A percentile compares a stretch with the other conserved stretches of the same genome.
Evolutionary conservation across 352 stramenopile genomes (phyloP).

Genomic region (Pseudoperonospora humuli): DNA sequence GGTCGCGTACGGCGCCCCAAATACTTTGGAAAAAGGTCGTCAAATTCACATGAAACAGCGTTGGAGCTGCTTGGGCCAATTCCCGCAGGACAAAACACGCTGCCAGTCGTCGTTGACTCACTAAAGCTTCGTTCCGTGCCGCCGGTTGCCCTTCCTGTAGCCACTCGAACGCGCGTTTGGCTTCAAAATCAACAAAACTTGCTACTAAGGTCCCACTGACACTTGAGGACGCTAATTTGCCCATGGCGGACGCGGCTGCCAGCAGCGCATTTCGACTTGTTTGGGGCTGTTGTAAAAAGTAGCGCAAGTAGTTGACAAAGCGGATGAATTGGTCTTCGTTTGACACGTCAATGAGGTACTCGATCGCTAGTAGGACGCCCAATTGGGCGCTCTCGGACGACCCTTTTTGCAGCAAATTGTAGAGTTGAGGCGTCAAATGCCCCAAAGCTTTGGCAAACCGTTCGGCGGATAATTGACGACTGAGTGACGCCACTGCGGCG

Average conservation of each 20-base stretch:
- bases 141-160: constrained; percentile 38
- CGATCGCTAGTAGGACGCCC: constrained; percentile 66
- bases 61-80: constrained; percentile 79
- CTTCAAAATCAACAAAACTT: constrained; percentile 90
- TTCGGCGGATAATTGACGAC: constrained; percentile 70
- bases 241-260: constrained; percentile 68
- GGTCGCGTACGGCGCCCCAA: constrained; percentile 76
- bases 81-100: constrained; percentile 84
- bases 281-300: constrained; percentile 74
- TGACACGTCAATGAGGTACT: constrained; percentile 71
- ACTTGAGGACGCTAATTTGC: constrained; percentile 70
- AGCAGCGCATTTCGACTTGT: constrained; percentile 52
- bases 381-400: constrained; percentile 59
- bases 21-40: constrained; percentile 91
- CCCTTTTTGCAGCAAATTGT: constrained; percentile 49
- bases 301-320: constrained; percentile 86
- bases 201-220: constrained; percentile 81
- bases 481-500: constrained; percentile 52
- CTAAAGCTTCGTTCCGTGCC: constrained; percentile 51
- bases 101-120: constrained; percentile 67
- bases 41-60: constrained; percentile 87
- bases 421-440: constrained; percentile 72
- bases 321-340: constrained; percentile 86
- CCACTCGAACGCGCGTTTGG: constrained; percentile 87
- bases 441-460: constrained; percentile 68